These are phyloP conservation scores for Corniculantispora saksenae DNA, from an alignment of 2,329 filamentous ascomycete genomes.

Conservation along the genomic window DNA sequence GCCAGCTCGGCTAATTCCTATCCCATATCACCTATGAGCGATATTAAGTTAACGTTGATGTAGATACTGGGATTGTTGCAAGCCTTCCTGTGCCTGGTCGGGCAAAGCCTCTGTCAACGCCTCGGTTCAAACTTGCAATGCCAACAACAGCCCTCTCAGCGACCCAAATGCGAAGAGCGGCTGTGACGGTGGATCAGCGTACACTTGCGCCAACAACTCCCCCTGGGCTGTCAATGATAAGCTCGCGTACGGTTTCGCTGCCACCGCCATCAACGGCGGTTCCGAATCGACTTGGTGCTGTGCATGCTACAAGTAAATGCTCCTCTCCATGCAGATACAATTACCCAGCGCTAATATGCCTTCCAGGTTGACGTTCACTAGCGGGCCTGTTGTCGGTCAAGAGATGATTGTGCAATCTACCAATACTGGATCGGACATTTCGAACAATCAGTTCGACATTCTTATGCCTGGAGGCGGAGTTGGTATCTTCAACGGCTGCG, in stretches of 20 bases:
- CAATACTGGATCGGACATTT: constrained; percentile 61
- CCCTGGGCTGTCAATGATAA: constrained; percentile 62
- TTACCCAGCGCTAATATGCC: neutral
- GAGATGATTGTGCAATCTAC: constrained; percentile 65
- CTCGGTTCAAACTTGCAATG: constrained; percentile 56
- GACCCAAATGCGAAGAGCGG: constrained; percentile 50
- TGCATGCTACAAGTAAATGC: constrained; percentile 56
- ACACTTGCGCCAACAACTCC: constrained; percentile 61
- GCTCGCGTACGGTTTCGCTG: constrained; percentile 65
- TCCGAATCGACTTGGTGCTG: constrained; percentile 66
- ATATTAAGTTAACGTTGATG: constrained; percentile 22
- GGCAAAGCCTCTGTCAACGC: constrained; percentile 54
- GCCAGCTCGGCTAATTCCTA: no score
- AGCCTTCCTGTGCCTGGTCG: constrained; percentile 65
- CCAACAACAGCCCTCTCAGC: constrained; percentile 54
- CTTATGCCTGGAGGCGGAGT: constrained; percentile 56
- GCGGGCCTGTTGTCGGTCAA: constrained; percentile 56
- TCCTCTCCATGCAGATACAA: neutral
- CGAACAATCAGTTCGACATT: constrained; percentile 60
- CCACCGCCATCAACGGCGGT: constrained; percentile 55
- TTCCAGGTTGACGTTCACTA: constrained; percentile 49
- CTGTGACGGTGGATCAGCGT: constrained; percentile 60
- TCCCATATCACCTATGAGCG: neutral
- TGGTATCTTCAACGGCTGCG: constrained; percentile 56
- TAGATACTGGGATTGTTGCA: constrained; percentile 68